Base-by-base conservation (phyloP, 768 basidiomycete species). In the Exidia glandulosa region DNA sequence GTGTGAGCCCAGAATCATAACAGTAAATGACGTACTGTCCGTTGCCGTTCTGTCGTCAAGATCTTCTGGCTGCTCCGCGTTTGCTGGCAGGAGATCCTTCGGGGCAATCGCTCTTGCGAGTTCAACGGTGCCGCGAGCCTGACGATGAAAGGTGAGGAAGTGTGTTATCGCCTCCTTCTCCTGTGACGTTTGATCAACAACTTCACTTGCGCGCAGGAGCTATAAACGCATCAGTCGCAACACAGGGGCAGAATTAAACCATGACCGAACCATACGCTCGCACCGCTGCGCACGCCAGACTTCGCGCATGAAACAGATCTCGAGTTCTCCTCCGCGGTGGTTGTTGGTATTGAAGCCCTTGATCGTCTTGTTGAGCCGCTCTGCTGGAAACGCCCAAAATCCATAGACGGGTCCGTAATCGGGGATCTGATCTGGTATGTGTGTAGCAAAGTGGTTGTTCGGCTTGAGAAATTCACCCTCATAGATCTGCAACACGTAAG, bases 361-460 rank as follows among this genome's bases (percentile, higher is more conserved):
- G 2, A 75, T 59, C 2, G 74, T 66, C 57, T 69, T 69, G 34
- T 71, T 73, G 1, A 75, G 60, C 0, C 68, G 61, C 48, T 75
- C 75, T 27, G 70, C 72, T 0, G 74, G 63, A 56, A 75, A 76
- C 0, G 67, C 71, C 75, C 74, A 76, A 57, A 74, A 76, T 5
- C 66, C 67, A 31, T 72, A 69, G 1, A 76, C 60, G 2, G 75
- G 74, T 0, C 75, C 73, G 57, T 68, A 76, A 48, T 72, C 68
- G 1, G 61, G 64, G 1, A 71, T 61, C 52, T 61, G 68, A 0
- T 62, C 65, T 0, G 64, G 32, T 0, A 71, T 66, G 48, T 77
- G 75, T 1, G 66, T 72, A 0, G 67, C 63, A 27, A 70, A 76
- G 58, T 77, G 76, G 50, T 73, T 70, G 60, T 76, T 77, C 2